Evolutionary conservation across 208 protist species (phyloP).

Genomic region (Crithidia bombi): DNA sequence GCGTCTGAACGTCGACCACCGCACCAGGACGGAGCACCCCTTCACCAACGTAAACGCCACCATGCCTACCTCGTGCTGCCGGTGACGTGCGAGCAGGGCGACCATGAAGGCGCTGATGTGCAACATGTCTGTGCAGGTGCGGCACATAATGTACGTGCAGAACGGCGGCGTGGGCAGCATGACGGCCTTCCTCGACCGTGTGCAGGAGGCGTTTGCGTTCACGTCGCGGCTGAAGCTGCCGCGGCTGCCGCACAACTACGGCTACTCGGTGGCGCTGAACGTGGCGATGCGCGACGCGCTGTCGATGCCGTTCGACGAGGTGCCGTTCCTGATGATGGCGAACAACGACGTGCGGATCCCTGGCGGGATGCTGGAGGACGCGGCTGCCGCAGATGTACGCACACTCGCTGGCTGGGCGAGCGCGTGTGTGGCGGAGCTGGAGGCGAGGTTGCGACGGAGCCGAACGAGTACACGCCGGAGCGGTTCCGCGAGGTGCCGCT

Average conservation of each 20-base stretch:
- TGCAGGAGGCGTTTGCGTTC: slow-evolving; percentile 34
- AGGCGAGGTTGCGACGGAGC: slow-evolving; percentile 32
- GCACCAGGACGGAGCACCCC: slow-evolving; percentile 1
- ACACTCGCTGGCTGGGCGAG: slow-evolving; percentile 16
- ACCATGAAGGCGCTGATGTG: slow-evolving; percentile 33
- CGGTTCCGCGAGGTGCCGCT: slow-evolving; percentile 23
- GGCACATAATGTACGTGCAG: slow-evolving; percentile 23
- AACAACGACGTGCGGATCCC: slow-evolving; percentile 28
- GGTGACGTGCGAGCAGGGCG: slow-evolving; percentile 18
- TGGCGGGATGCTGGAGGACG: neutral
- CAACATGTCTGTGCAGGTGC: slow-evolving; percentile 10
- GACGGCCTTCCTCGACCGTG: slow-evolving; percentile 23
- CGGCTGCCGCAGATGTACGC: slow-evolving; percentile 28
- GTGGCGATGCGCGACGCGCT: slow-evolving; percentile 32
- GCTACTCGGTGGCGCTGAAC: slow-evolving; percentile 28
- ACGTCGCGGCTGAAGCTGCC: slow-evolving; percentile 38
- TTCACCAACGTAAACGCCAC: slow-evolving; percentile 7
- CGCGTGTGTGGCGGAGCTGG: slow-evolving; percentile 13
- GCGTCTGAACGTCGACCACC: slow-evolving; percentile 14
- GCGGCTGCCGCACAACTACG: slow-evolving; percentile 21
- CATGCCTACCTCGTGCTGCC: slow-evolving; percentile 10
- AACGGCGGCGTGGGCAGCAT: slow-evolving; percentile 12
- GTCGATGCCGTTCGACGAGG: slow-evolving; percentile 23
- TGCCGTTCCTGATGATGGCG: slow-evolving; percentile 28
- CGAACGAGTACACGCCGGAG: slow-evolving; percentile 18